Evolutionary conservation across 306 rosid species (phyloP), one percentile per base, ranked within the genome.

Genomic region (peach (Prunus persica)): DNA sequence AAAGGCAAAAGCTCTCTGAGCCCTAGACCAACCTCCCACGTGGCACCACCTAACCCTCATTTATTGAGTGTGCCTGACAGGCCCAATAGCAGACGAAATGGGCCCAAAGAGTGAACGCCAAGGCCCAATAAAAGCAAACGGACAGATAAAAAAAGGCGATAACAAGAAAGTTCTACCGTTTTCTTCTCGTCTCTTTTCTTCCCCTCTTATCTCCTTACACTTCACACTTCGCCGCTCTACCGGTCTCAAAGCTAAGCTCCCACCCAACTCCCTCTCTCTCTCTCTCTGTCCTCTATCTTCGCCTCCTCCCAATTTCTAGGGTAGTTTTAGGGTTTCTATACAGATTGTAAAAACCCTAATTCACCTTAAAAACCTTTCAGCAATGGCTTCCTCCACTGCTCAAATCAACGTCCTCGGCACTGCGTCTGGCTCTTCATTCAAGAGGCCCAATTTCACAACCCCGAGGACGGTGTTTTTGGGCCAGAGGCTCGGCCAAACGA

Each of bases 381-480:
- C 32, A 34, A 72, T 72, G 76, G 76, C 76, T 3, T 72, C 20
- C 65, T 45, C 56, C 20, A 54, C 58, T 0, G 65, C 76, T 9
- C 76, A 58, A 57, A 57, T 58, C 55, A 57, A 72, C 55, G 67
- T 24, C 55, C 56, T 72, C 11, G 28, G 43, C 32, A 57, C 67
- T 3, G 46, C 67, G 30, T 57, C 6, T 19, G 58, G 58, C 18
- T 54, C 58, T 54, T 54, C 58, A 18, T 54, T 54, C 58, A 54
- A 54, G 58, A 18, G 58, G 22, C 76, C 67, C 54, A 72, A 72
- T 58, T 72, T 72, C 54, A 47, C 76, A 3, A 25, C 70, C 30
- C 78, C 61, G 1, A 63, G 46, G 49, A 25, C 68, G 32, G 47
- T 8, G 49, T 74, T 74, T 32, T 47, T 74, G 0, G 78, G 77